Base-by-base conservation (phyloP, 2,329 filamentous ascomycete genomes). In the Fusarium brevicatenulatum region DNA sequence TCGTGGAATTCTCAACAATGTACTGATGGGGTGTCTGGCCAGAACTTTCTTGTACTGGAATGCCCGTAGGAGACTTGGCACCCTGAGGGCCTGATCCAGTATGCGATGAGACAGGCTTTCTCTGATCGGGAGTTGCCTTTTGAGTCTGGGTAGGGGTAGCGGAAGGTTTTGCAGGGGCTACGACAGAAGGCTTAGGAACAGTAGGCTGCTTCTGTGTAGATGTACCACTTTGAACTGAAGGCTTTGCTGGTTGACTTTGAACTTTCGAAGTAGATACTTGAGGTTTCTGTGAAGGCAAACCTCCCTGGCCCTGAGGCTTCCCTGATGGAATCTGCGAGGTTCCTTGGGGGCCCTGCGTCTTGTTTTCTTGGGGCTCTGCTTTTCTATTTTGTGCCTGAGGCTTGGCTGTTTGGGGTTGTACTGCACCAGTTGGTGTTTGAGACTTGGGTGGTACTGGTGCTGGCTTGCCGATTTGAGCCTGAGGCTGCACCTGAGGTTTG, bases 41-140 rank as follows among this genome's bases (percentile, higher is more conserved):
- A 9, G 34, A 23, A 32, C 13, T 19, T 28, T 12, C 2, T n/a
- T 34, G 54, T 18, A 12, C 53, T 39, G 21, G 19, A 21, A 18
- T 13, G 3, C 37, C 8, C 8, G 8, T 18, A 3, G 37, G 37
- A 55, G 37, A 43, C 16, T 55, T 23, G 37, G 7, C 1, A 42
- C 37, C 9, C 10, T 6, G 4, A 19, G 25, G 25, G 9, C 15
- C 3, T 10, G n/a, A 3, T 30, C 4, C 9, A 9, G n/a, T 10
- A 3, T 21, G 7, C 3, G 25, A 34, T 19, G 25, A 10, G 19
- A n/a, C 3, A 1, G 34, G 34, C 21, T 37, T 46, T 10, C 37
- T 60, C 9, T 55, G n/a, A n/a, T 25, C 21, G 7, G n/a, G 19
- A 18, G 11, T 25, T 19, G 16, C 2, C 21, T 32, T 55, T 43